Base-by-base conservation (phyloP, 305 asterid species). In the Fraxinus sp. region DNA sequence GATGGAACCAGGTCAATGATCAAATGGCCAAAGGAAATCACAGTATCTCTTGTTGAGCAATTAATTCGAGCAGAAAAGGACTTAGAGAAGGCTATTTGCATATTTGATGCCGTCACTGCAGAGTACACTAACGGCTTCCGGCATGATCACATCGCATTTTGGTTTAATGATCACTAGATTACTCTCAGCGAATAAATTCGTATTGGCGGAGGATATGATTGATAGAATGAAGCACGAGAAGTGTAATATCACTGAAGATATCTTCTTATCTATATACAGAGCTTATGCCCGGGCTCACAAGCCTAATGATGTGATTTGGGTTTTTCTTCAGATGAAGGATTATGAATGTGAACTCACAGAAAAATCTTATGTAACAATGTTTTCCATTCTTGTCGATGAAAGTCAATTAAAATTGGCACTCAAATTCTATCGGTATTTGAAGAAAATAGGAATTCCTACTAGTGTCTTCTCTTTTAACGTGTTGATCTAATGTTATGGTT, bases 271-370 rank as follows among this genome's bases (percentile, higher is more conserved):
- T 33, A 80, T 94, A 13, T 90, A 46, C 83, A 86, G 89, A 79
- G 97, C 97, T 22, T 94, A 92, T 81, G 97, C 92, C 14, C 83
- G 98, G 55, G 95, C 92, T 35, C 99, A 95, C 90, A 91, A 90
- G 90, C 97, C 99, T 10, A 91, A 89, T 83, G 97, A 95, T 75
- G 97, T 87, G n/a, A 83, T 92, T 18, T 84, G 95, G 84, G 70
- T 92, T 77, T 94, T 93, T 30, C 85, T 80, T 59, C 90, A 62
- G 85, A 89, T 91, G 94, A 90, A 88, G 85, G 93, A 90, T 10
- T 94, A 85, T 78, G 89, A 86, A 36, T 92, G 94, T 32, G 88
- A 89, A 59, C 97, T 96, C 41, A 86, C 95, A 0, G 86, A 83
- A 18, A 94, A 81, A 83, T 88, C 98, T 5, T 95, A 94, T 46